Percentiles rank a stretch among this genome's conserved stretches.
phyloP scores from a whole-genome alignment of 2,329 filamentous ascomycete species.

The Xylariaceae sp. region DNA sequence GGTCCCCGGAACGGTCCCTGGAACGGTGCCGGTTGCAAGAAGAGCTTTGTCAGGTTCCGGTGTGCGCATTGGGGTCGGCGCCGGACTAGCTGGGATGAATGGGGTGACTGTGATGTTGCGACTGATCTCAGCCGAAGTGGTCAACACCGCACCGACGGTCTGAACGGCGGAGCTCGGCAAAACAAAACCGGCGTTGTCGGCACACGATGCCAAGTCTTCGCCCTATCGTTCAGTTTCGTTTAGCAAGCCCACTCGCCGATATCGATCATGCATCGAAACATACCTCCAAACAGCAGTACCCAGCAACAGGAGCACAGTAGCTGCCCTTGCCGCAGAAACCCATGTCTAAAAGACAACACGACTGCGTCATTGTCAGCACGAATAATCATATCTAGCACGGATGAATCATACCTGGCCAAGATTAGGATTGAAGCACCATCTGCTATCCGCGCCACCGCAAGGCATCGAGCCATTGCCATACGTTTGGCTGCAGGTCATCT shows the following conservation, averaged over 20 bases:
- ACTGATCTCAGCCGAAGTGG: constrained; percentile 7
- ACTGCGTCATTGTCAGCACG: constrained; percentile 25
- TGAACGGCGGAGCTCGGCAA: constrained; percentile 23
- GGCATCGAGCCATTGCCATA: constrained; percentile 32
- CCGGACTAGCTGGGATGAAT: constrained; percentile 17
- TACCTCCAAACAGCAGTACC: constrained; percentile 37
- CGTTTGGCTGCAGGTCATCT: constrained; percentile 32
- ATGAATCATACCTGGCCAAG: constrained; percentile 31
- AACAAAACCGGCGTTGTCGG: constrained; percentile 32
- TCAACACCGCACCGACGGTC: constrained; percentile 3
- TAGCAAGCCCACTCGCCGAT: constrained; percentile 11
- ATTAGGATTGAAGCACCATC: constrained; percentile 34
- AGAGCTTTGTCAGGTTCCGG: neutral
- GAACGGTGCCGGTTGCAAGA: neutral
- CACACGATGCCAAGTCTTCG: constrained; percentile 34
- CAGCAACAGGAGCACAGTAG: constrained; percentile 36
- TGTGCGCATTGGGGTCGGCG: constrained; percentile 7
- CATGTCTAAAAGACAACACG: constrained; percentile 34
- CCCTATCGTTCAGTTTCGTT: constrained; percentile 23
- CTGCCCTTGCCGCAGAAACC: constrained; percentile 34
- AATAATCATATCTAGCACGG: neutral
- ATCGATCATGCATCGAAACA: constrained; percentile 7
- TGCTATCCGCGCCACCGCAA: constrained; percentile 31
- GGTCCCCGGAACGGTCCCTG: neutral
- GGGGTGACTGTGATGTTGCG: constrained; percentile 23